phyloP scores from a whole-genome alignment of 2,329 filamentous ascomycete genomes.

The Peltaster fructicola region DNA sequence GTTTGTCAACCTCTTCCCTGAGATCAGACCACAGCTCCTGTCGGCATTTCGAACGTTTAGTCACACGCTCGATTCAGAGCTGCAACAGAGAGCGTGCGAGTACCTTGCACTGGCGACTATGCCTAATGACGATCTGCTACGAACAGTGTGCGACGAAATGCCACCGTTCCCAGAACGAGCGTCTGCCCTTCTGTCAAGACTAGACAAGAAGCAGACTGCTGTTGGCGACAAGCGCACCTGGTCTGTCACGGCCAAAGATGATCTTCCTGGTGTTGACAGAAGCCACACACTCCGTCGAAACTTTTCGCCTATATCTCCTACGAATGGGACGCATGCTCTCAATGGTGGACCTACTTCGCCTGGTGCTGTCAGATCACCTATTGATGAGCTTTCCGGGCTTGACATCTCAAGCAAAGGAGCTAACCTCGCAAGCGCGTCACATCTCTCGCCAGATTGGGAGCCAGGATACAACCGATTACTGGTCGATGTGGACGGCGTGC shows the following conservation, averaged over 20 bases:
- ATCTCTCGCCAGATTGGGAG: conserved; percentile 91
- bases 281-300: conserved; percentile 69
- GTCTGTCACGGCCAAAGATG: conserved; percentile 94
- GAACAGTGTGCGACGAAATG: conserved; percentile 97
- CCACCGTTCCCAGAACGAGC: conserved; percentile 90
- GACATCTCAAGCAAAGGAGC: conserved; percentile 55
- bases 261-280: conserved; percentile 43
- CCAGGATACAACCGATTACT: conserved; percentile 71
- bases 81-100: conserved; percentile 92
- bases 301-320: too few species aligned
- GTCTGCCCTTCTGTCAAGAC: conserved; percentile 73
- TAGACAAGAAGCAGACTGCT: conserved; percentile 77
- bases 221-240: conserved; percentile 92
- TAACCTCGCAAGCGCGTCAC: conserved; percentile 80
- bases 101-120: conserved; percentile 74
- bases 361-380: conserved; percentile 15
- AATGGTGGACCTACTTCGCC: conserved; percentile 16
- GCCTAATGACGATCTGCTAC: conserved; percentile 75
- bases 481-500: conserved; percentile 62
- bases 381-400: conserved; percentile 58
- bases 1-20: conserved; percentile 93
- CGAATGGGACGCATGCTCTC: conserved; percentile 23
- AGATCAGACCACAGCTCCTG: conserved; percentile 89
- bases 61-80: conserved; percentile 82
- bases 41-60: conserved; percentile 85